Conservation (phyloP, 768 basidiomycete genomes). For the Termitomyces sp. region DNA sequence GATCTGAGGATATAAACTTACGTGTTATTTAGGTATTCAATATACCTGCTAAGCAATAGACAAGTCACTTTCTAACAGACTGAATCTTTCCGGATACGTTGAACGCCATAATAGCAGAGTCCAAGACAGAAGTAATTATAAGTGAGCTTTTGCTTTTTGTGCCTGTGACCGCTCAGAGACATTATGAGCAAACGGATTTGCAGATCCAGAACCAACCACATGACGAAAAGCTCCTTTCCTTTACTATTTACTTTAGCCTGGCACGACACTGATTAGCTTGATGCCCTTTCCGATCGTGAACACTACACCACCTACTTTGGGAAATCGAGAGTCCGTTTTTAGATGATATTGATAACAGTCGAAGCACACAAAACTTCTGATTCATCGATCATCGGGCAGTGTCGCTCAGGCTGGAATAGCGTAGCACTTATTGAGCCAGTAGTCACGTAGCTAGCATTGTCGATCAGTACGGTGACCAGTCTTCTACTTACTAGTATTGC, state of each 20-base stretch:
- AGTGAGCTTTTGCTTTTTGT: not conserved
- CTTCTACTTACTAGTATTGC: not conserved
- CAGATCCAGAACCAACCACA: constrained; percentile 1
- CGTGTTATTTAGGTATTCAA: too few relatives aligned
- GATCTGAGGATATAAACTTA: too few relatives aligned
- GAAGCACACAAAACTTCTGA: too few relatives aligned
- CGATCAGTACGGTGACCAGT: too few relatives aligned
- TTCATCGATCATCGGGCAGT: not conserved
- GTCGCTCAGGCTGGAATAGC: too few relatives aligned
- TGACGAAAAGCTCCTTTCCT: not conserved
- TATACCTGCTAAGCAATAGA: too few relatives aligned
- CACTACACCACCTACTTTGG: not conserved
- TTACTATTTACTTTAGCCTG: too few relatives aligned
- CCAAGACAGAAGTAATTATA: constrained; percentile 2
- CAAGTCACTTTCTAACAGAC: too few relatives aligned
- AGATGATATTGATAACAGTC: not conserved
- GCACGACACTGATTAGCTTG: not conserved
- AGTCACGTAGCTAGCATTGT: not conserved
- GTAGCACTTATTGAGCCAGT: not conserved
- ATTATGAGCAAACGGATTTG: not conserved
- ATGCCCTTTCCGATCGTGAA: not conserved
- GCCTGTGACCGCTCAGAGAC: constrained; percentile 1
- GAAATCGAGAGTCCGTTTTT: not conserved
- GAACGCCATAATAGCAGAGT: constrained; percentile 6
- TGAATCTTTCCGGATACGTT: constrained; percentile 10